Conservation (phyloP, 305 asterid genomes). For the Fraxinus platypoda region DNA sequence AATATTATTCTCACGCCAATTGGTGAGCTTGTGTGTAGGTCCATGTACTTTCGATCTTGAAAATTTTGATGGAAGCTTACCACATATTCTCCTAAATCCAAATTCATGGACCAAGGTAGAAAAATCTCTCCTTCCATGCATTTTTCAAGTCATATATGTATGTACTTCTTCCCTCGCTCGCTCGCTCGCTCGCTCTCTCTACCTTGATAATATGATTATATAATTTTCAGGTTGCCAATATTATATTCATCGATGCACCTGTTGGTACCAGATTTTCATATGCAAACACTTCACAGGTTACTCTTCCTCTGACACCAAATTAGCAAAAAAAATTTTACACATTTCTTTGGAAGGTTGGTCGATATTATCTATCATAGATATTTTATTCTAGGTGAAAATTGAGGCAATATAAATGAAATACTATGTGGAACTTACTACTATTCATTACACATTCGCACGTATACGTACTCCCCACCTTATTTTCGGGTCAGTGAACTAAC, state of each 20-base stretch:
- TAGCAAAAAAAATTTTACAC: constrained; percentile 25
- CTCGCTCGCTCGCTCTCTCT: no score
- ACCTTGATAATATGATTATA: background rate
- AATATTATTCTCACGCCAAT: no score
- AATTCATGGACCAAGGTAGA: constrained; percentile 48
- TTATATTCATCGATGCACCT: constrained; percentile 45
- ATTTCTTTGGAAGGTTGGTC: constrained; percentile 35
- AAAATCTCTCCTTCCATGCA: background rate
- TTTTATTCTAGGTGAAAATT: background rate
- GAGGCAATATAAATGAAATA: background rate
- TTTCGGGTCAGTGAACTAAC: background rate
- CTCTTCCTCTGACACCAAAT: constrained; percentile 31
- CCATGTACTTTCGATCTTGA: no score
- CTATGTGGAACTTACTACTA: background rate
- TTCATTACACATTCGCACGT: no score
- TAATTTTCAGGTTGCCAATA: constrained; percentile 36
- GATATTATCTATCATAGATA: background rate
- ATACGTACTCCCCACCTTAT: background rate
- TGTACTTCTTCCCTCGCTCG: background rate
- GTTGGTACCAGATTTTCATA: constrained; percentile 51
- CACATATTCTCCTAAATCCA: constrained; percentile 35
- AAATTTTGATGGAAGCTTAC: constrained; percentile 12
- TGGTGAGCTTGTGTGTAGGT: no score
- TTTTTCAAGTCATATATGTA: background rate
- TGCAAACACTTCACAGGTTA: constrained; percentile 32